Evolutionary conservation across 371 early-diverging fungal genomes (phyloP), one percentile per base, ranked within the genome.

Genomic region (Mucor irregularis): DNA sequence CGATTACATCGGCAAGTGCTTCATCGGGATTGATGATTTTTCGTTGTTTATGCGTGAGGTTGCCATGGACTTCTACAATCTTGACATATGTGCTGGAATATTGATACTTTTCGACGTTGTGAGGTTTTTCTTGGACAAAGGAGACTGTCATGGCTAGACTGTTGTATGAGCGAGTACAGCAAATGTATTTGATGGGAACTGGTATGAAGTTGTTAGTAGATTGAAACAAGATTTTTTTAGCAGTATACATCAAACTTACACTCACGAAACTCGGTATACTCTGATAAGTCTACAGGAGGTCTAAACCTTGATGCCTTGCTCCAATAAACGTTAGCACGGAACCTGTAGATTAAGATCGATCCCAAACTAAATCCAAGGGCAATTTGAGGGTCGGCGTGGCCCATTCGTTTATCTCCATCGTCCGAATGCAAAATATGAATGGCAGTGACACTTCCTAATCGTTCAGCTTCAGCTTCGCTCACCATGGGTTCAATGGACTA

Each of bases 301-400:
- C 61, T 31, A 24, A 61, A 10, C 44, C 61, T 42, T 0, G 42
- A 25, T 13, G 61, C 56, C 17, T 45, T 54, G 25, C 21, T 43
- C 9, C 55, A 44, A 40, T 61, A 61, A n/a, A 55, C 38, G 9
- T 28, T 49, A 7, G 50, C 56, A 38, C 61, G 22, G 10, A 54
- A 34, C n/a, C 61, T 35, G 14, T 50, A 61, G 2, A 49, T 45
- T 7, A 54, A 28, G 24, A 61, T 44, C 22, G 40, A 13, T 2
- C 61, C 61, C 21, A 22, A 11, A 24, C 51, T 61, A 16, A 47
- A 55, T 7, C 61, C 61, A 8, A 61, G 7, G 4, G 55, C 11
- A 0, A 61, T 50, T 29, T 50, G 54, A 14, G 55, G 61, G 50
- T 61, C 61, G n/a, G 45, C 25, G n/a, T 50, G 61, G 3, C 61